Conservation (phyloP, 2,329 filamentous ascomycete genomes). For the Harringtonia lauricola region DNA sequence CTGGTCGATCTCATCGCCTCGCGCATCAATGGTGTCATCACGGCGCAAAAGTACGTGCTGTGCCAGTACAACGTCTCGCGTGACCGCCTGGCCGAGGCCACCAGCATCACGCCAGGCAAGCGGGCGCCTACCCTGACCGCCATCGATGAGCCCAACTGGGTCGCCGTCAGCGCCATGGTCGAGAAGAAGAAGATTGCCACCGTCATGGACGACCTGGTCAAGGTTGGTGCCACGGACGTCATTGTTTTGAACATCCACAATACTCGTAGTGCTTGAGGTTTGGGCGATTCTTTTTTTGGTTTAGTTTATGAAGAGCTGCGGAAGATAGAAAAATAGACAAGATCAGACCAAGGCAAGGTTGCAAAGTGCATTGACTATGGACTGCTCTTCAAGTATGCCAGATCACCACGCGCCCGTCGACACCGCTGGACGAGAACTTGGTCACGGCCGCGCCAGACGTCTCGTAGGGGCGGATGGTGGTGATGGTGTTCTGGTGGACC, state of each 20-base stretch:
- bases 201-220: slow-evolving; percentile 75
- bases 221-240: slow-evolving; percentile 73
- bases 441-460: slow-evolving; percentile 50
- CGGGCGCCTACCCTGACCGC: slow-evolving; percentile 86
- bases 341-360: not conserved
- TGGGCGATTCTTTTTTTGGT: not conserved
- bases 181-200: slow-evolving; percentile 74
- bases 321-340: not conserved
- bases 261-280: slow-evolving; percentile 15
- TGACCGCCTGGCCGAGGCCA: slow-evolving; percentile 52
- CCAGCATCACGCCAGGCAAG: slow-evolving; percentile 80
- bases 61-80: slow-evolving; percentile 94
- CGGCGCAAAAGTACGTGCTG: slow-evolving; percentile 84
- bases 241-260: slow-evolving; percentile 81
- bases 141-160: slow-evolving; percentile 82
- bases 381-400: slow-evolving; percentile 48
- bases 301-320: too few species aligned
- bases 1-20: slow-evolving; percentile 76
- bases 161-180: slow-evolving; percentile 91
- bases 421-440: slow-evolving; percentile 80
- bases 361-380: not conserved
- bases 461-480: slow-evolving; percentile 68
- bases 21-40: slow-evolving; percentile 87
- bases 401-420: slow-evolving; percentile 72
- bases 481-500: slow-evolving; percentile 93